Percentiles rank a stretch among this genome's conserved stretches.
phyloP scores from a whole-genome alignment of 495 filamentous ascomycete species.

The Penicillium ucsense region DNA sequence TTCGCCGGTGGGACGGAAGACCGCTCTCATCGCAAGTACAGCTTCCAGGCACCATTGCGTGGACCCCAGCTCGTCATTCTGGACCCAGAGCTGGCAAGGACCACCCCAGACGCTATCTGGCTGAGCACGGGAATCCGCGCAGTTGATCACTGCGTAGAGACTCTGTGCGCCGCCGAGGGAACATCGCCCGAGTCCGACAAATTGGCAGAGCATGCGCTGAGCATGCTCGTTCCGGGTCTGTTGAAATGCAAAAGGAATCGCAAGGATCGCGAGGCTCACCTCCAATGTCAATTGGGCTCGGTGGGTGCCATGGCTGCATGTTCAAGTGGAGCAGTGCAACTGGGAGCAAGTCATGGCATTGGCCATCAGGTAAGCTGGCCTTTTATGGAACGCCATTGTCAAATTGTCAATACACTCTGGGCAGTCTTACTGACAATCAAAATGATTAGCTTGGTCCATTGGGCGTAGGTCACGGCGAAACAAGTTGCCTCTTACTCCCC shows the following conservation, averaged over 20 bases:
- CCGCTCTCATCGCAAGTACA: constrained; percentile 41
- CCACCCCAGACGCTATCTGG: constrained; percentile 52
- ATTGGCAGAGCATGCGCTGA: constrained; percentile 34
- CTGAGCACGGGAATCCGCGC: constrained; percentile 51
- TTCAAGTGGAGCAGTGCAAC: constrained; percentile 31
- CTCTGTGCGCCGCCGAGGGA: constrained; percentile 35
- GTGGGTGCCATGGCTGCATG: constrained; percentile 47
- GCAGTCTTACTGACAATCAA: background rate
- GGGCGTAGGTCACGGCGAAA: constrained; percentile 57
- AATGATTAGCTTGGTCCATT: constrained; percentile 42
- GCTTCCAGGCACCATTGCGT: constrained; percentile 36
- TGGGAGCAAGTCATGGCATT: constrained; percentile 56
- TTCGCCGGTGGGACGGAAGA: constrained; percentile 49
- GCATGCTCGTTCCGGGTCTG: constrained; percentile 40
- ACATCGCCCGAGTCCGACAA: constrained; percentile 31
- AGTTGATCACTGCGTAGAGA: constrained; percentile 58
- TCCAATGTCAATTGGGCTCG: constrained; percentile 45
- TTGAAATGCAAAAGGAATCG: constrained; percentile 37
- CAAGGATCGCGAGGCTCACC: constrained; percentile 36
- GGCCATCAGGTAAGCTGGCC: constrained; percentile 44
- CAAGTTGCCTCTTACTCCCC: constrained; percentile 54
- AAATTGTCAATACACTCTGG: too few relatives aligned
- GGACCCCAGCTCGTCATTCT: constrained; percentile 48
- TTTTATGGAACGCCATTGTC: background rate
- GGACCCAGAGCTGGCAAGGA: constrained; percentile 43